phyloP scores from a whole-genome alignment of 1,284 basidiomycete genomes.

The Ganoderma sinense region DNA sequence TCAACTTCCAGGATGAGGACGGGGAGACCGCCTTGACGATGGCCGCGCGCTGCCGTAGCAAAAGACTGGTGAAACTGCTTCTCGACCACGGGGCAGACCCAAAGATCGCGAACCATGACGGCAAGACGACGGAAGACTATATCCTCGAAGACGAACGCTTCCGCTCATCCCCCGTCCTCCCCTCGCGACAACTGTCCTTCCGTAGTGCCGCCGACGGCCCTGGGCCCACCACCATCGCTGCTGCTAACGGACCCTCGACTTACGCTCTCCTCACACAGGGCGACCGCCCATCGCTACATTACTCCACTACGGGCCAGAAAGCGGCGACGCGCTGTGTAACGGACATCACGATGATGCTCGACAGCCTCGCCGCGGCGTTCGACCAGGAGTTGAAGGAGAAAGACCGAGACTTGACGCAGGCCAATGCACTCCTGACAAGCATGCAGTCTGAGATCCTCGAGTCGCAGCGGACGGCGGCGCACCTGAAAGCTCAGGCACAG shows the following conservation, averaged over 20 bases:
- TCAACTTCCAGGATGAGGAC: slow-evolving; percentile 99
- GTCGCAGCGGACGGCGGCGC: slow-evolving; percentile 78
- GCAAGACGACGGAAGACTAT: slow-evolving; percentile 98
- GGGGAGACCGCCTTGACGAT: slow-evolving; percentile 98
- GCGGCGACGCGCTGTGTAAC: slow-evolving; percentile 87
- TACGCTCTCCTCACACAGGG: slow-evolving; percentile 26
- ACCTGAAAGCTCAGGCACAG: slow-evolving; percentile 75
- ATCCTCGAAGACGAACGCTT: slow-evolving; percentile 99
- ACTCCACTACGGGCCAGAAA: slow-evolving; percentile 88
- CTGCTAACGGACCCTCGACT: slow-evolving; percentile 43
- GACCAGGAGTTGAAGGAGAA: slow-evolving; percentile 93
- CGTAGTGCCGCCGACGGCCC: slow-evolving; percentile 69
- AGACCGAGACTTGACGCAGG: slow-evolving; percentile 92
- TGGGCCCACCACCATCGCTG: slow-evolving; percentile 35
- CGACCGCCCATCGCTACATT: slow-evolving; percentile 80
- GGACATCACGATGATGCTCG: slow-evolving; percentile 89
- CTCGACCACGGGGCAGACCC: slow-evolving; percentile 98
- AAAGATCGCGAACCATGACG: slow-evolving; percentile 94
- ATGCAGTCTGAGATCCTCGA: slow-evolving; percentile 95
- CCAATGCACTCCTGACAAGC: slow-evolving; percentile 85
- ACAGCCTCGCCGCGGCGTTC: slow-evolving; percentile 91
- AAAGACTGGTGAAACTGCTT: slow-evolving; percentile 95
- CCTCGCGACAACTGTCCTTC: slow-evolving; percentile 66
- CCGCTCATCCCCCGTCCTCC: slow-evolving; percentile 85
- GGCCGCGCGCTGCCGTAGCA: slow-evolving; percentile 95